phyloP scores from a whole-genome alignment of 257 asterid genomes.

The Solanum sparsipilum region DNA sequence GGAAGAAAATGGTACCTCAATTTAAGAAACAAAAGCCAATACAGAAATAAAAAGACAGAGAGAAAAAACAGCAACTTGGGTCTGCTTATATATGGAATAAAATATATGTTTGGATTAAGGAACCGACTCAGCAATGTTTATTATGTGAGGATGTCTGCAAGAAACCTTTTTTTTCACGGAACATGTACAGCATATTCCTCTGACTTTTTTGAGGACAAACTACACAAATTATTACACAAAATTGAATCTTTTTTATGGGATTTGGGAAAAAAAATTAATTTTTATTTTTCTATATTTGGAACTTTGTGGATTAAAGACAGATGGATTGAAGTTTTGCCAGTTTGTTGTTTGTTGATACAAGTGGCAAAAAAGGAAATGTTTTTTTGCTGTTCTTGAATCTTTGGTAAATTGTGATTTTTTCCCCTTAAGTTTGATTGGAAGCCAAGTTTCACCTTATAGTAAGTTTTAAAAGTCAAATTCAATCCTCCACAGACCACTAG shows the following conservation, averaged over 20 bases:
- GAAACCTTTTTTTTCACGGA: background rate
- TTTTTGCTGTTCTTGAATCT: background rate
- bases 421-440: background rate
- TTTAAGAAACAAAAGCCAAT: background rate
- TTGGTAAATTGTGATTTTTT: background rate
- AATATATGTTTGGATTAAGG: background rate
- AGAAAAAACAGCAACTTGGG: background rate
- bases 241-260: background rate
- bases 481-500: background rate
- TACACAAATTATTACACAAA: background rate
- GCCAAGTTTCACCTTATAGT: background rate
- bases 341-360: background rate
- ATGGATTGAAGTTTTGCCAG: background rate
- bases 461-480: background rate
- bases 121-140: background rate
- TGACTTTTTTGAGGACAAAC: background rate
- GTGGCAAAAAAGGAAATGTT: background rate
- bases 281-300: background rate
- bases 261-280: background rate
- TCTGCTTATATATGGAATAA: background rate
- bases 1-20: background rate
- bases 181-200: background rate
- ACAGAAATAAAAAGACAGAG: background rate
- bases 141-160: conserved; percentile 3
- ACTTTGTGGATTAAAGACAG: background rate